Evolutionary conservation across 257 asterid genomes (phyloP).

Genomic region (Marsdenia floribunda): DNA sequence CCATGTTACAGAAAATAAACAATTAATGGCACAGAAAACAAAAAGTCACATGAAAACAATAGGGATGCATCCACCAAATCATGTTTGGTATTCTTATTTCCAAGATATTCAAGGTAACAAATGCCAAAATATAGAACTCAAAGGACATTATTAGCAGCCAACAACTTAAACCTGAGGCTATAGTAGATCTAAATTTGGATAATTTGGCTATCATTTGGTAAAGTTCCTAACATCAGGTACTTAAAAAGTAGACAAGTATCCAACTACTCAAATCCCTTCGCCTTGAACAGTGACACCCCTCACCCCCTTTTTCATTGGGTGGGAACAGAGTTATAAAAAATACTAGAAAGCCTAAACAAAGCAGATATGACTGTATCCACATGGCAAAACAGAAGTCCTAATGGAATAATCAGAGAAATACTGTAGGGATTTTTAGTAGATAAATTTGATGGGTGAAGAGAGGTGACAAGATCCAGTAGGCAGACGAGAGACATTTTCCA

Average conservation of each 20-base stretch:
- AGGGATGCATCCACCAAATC: not conserved
- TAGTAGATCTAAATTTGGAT: not conserved
- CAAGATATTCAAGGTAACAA: not conserved
- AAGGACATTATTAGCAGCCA: not conserved
- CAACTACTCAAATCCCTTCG: too few relatives aligned
- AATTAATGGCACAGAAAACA: not conserved
- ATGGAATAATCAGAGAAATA: not conserved
- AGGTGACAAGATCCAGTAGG: not conserved
- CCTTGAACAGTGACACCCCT: too few relatives aligned
- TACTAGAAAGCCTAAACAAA: not conserved
- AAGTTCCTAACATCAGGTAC: too few relatives aligned
- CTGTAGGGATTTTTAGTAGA: too few relatives aligned
- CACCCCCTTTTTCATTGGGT: too few relatives aligned
- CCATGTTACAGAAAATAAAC: not conserved
- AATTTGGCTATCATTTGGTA: not conserved
- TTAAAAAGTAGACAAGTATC: too few relatives aligned
- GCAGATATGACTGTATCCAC: not conserved
- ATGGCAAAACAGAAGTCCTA: not conserved
- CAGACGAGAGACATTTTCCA: not conserved
- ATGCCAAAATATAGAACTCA: not conserved
- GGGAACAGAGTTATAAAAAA: too few relatives aligned
- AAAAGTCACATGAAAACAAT: not conserved
- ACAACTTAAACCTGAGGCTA: not conserved
- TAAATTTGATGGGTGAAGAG: not conserved
- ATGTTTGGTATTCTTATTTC: not conserved